Evolutionary conservation across 1,284 basidiomycete genomes (phyloP).

Genomic region (Ustilago trichophora): DNA sequence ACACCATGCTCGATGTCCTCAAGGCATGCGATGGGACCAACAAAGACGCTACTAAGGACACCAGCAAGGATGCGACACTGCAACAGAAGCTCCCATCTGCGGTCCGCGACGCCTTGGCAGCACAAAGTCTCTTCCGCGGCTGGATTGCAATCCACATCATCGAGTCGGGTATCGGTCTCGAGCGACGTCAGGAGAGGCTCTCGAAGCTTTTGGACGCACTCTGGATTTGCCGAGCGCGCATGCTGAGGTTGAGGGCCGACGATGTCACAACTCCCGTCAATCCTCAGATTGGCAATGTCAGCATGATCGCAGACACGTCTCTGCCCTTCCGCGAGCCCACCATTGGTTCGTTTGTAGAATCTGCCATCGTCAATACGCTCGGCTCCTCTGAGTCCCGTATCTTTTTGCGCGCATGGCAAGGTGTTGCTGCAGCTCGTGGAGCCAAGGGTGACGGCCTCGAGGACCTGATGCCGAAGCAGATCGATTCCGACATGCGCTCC

Average conservation of each 20-base stretch:
- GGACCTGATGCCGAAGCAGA: conserved; percentile 43
- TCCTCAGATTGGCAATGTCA: conserved; percentile 5
- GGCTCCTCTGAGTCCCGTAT: conserved; percentile 53
- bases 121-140: conserved; percentile 55
- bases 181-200: conserved; percentile 50
- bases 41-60: too few relatives aligned
- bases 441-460: conserved; percentile 44
- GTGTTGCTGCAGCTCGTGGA: conserved; percentile 42
- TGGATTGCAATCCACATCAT: conserved; percentile 63
- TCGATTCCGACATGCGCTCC: conserved; percentile 13
- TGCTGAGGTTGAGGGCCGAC: conserved; percentile 38
- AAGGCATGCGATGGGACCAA: conserved; percentile 4
- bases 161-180: conserved; percentile 58
- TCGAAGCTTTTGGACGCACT: conserved; percentile 60
- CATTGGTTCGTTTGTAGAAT: conserved; percentile 62
- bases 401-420: conserved; percentile 61
- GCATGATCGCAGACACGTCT: conserved; percentile 6
- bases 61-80: conserved; percentile 18
- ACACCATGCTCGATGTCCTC: conserved; percentile 55
- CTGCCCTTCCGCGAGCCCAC: conserved; percentile 55
- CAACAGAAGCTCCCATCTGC: conserved; percentile 50
- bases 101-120: conserved; percentile 54
- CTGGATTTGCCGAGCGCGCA: conserved; percentile 58
- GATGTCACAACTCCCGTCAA: conserved; percentile 4
- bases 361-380: conserved; percentile 56